A percentile compares a stretch with the other conserved stretches of the same genome.
Evolutionary conservation across 2,329 filamentous ascomycete genomes (phyloP).

Genomic region (Sclerotiophoma versabilis): DNA sequence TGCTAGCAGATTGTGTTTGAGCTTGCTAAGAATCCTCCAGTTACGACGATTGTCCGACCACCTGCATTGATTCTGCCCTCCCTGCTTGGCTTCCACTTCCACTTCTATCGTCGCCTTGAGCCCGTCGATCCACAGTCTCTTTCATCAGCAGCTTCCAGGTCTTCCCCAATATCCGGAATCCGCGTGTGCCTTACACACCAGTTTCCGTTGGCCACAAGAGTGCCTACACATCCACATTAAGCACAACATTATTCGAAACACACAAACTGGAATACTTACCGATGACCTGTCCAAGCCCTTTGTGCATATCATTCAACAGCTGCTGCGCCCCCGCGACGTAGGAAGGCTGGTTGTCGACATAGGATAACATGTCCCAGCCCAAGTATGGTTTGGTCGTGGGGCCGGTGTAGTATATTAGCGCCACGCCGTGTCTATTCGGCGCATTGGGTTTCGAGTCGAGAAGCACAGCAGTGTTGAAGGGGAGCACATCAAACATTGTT

Average conservation of each 20-base stretch:
- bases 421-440: conserved; percentile 3
- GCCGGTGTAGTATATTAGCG: conserved; percentile 14
- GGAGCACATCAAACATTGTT: conserved; percentile 6
- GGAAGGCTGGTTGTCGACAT: neutral
- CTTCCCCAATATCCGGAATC: conserved; percentile 9
- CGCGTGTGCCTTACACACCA: conserved; percentile 8
- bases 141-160: neutral
- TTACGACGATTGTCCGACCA: neutral
- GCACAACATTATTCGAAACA: neutral
- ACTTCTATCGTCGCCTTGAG: no score
- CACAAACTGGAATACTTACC: conserved; percentile 1
- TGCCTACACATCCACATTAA: neutral
- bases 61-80: neutral
- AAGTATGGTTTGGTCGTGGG: neutral
- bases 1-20: neutral
- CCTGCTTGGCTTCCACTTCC: conserved; percentile 1
- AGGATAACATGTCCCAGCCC: conserved; percentile 13
- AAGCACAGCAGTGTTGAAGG: conserved; percentile 6
- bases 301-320: conserved; percentile 14
- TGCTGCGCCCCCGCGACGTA: conserved; percentile 4
- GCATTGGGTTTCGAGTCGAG: no score
- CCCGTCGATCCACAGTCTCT: neutral
- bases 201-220: conserved; percentile 4
- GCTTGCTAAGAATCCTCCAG: neutral
- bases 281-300: conserved; percentile 9